Conservation (phyloP, 2,329 filamentous ascomycete species). For the Thermomyces lanuginosus region DNA sequence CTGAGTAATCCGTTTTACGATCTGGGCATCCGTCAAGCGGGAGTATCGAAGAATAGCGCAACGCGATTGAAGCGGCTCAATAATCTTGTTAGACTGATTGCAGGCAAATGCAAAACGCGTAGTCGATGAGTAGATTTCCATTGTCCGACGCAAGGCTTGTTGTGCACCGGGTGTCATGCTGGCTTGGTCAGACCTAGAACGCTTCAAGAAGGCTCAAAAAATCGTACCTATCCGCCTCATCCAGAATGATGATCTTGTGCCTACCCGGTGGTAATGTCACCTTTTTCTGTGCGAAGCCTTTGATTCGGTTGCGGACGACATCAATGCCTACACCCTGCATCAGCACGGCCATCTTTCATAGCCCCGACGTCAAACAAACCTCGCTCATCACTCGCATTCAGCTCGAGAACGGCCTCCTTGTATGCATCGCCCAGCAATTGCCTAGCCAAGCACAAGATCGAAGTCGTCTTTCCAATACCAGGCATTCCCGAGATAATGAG, state of each 20-base stretch:
- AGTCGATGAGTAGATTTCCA: constrained; percentile 97
- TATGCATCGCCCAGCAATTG: constrained; percentile 85
- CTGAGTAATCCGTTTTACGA: constrained; percentile 78
- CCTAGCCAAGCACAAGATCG: constrained; percentile 77
- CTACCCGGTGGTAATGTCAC: constrained; percentile 80
- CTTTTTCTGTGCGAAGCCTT: constrained; percentile 97
- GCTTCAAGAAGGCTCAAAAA: neutral
- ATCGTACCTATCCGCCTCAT: constrained; percentile 69
- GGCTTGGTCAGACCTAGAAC: constrained; percentile 1
- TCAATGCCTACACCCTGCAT: constrained; percentile 53
- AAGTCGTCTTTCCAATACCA: constrained; percentile 96
- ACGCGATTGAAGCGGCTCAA: constrained; percentile 92
- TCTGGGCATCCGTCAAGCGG: constrained; percentile 77
- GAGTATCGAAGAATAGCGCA: constrained; percentile 93
- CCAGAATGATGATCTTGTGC: constrained; percentile 92
- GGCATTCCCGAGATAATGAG: constrained; percentile 99
- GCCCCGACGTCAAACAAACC: constrained; percentile 29
- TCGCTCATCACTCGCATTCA: constrained; percentile 92
- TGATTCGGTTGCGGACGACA: constrained; percentile 92
- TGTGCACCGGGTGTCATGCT: constrained; percentile 93
- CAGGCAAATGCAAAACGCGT: constrained; percentile 96
- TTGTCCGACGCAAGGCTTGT: constrained; percentile 83
- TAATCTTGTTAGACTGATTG: constrained; percentile 98
- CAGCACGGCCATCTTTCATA: neutral
- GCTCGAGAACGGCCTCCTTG: constrained; percentile 90